Conservation (phyloP, 2,329 filamentous ascomycete genomes). For the Beauveria caledonica region DNA sequence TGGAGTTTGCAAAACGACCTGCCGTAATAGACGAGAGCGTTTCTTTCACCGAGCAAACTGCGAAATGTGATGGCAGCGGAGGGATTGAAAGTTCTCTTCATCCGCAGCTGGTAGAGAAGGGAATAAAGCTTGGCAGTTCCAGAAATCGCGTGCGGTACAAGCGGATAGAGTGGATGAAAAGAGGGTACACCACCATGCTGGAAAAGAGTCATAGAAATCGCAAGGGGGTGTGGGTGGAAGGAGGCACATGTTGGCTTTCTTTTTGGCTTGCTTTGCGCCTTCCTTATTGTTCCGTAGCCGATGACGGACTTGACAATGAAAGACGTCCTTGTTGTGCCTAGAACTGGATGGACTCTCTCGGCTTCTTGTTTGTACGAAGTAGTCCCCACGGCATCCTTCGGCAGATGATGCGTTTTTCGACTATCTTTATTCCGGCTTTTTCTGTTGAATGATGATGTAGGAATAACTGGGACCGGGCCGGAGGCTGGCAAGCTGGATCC, state of each 20-base stretch:
- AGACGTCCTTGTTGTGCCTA: not conserved
- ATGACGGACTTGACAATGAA: not conserved
- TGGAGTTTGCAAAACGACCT: too few species aligned
- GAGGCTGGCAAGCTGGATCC: not conserved
- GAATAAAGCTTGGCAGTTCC: not conserved
- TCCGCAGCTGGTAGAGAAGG: too few species aligned
- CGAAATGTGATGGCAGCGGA: too few species aligned
- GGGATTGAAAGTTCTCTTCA: too few species aligned
- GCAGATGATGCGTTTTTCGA: too few species aligned
- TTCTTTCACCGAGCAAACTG: too few species aligned
- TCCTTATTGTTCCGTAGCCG: not conserved
- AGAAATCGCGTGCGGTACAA: constrained; percentile 3
- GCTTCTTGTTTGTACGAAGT: too few species aligned
- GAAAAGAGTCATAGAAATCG: not conserved
- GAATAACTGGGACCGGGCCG: not conserved
- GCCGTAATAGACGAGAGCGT: too few species aligned
- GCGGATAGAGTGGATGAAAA: not conserved
- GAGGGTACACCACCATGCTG: not conserved
- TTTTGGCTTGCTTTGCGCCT: not conserved
- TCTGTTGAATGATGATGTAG: too few species aligned
- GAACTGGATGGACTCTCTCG: too few species aligned
- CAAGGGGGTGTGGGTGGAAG: not conserved
- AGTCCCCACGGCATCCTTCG: too few species aligned
- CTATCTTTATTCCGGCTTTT: too few species aligned
- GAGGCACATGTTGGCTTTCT: not conserved